Evolutionary conservation across 345 rosid genomes (phyloP), one percentile per base, ranked within the genome.

Genomic region (Acer yangbiense): DNA sequence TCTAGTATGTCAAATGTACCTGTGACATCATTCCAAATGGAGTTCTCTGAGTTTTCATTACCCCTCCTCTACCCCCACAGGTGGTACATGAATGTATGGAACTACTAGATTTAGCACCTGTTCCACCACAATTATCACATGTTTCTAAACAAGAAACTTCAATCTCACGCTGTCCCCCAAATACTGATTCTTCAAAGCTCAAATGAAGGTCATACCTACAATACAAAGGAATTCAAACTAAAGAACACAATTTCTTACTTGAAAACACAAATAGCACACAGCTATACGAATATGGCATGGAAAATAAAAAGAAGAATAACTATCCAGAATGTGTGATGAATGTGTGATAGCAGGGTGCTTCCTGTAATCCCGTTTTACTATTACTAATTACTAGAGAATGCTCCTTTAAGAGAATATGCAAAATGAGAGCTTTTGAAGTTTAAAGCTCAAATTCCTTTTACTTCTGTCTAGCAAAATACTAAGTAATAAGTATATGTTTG

Each of bases 21-120:
- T 90, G 93, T 63, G 98, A 92, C 87, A 92, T 88, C 74, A 92
- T 82, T 79, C 98, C 99, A 82, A 93, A 93, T 21, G 99, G 96
- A 52, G 99, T 93, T 85, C 85, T 90, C 82, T 88, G 93, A 78
- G 90, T 84, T 78, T 84, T 85, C 89, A 88, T 86, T 68, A 86
- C 90, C 69, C 87, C 91, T 58, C 99, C 98, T 84, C 88, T 90
- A 80, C 98, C 98, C 62, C 89, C 93, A 84, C 99, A 95, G 61
- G 83, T 80, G 62, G 57, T 71, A 81, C 99, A 95, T 71, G 87
- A 64, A 82, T 88, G 88, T 63, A 95, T 75, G 73, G 77, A 79
- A 67, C 82, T 81, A 76, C 84, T 84, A 65, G 96, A 89, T 84
- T 86, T 89, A 78, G 99, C 97, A 80, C 99, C 99, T 25, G 97